Evolutionary conservation across 768 basidiomycete genomes (phyloP).

Genomic region (Glaciozyma antarctica): DNA sequence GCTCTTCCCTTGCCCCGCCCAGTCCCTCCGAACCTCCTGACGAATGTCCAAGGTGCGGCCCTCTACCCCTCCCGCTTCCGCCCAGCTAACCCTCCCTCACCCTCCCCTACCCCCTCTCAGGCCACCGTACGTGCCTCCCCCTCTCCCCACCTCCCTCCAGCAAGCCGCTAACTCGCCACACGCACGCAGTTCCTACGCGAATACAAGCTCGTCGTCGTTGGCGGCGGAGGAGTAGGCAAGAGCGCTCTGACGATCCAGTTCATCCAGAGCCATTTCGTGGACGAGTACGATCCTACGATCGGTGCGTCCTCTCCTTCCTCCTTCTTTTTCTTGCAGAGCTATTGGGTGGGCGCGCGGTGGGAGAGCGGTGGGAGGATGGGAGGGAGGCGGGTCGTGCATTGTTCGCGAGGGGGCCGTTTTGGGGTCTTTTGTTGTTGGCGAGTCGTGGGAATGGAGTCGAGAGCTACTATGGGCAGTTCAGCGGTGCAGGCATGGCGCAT

Average conservation of each 20-base stretch:
- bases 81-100: not conserved
- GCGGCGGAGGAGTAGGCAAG: slow-evolving; percentile 69
- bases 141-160: not conserved
- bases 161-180: not conserved
- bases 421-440: too few relatives aligned
- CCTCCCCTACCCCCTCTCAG: not conserved
- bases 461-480: too few relatives aligned
- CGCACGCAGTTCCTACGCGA: slow-evolving; percentile 58
- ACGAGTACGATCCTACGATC: slow-evolving; percentile 44
- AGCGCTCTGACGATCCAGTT: slow-evolving; percentile 43
- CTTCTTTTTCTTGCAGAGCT: not conserved
- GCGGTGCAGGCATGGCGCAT: too few relatives aligned
- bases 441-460: too few relatives aligned
- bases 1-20: too few relatives aligned
- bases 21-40: too few relatives aligned
- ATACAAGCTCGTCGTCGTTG: slow-evolving; percentile 97
- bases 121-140: not conserved
- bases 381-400: not conserved
- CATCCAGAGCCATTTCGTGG: slow-evolving; percentile 35
- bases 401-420: not conserved
- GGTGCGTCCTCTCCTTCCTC: not conserved
- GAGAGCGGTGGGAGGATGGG: too few relatives aligned
- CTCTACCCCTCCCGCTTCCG: not conserved
- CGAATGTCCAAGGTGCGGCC: not conserved
- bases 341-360: too few relatives aligned